Percentiles rank a stretch among this genome's conserved stretches.
Conservation (phyloP, 306 rosid species). For the Inga leiocalycina region DNA sequence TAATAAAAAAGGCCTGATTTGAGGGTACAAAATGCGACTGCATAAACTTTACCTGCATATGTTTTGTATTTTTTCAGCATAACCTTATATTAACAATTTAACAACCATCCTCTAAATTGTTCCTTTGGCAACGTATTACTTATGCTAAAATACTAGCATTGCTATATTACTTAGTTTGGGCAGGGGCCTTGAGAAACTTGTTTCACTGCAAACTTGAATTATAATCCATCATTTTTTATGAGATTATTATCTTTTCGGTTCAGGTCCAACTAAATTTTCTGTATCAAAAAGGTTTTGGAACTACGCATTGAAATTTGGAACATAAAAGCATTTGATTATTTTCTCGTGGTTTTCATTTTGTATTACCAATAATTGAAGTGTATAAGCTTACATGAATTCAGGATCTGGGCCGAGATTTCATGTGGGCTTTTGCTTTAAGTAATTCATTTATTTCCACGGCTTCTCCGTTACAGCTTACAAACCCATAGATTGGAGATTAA, state of each 20-base stretch:
- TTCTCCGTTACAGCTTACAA: too few relatives aligned
- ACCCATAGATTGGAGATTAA: too few relatives aligned
- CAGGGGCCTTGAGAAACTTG: not conserved
- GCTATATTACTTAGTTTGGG: not conserved
- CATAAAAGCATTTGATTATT: slow-evolving; percentile 42
- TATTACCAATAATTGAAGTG: not conserved
- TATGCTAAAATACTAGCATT: not conserved
- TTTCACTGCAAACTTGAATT: slow-evolving; percentile 22
- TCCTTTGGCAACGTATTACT: slow-evolving; percentile 18
- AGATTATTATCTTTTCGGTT: not conserved
- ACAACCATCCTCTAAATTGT: slow-evolving; percentile 3
- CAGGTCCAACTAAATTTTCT: slow-evolving; percentile 68
- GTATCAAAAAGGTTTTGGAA: slow-evolving; percentile 85
- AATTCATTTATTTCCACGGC: slow-evolving; percentile 39
- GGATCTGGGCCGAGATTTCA: slow-evolving; percentile 48
- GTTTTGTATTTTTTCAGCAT: slow-evolving; percentile 2
- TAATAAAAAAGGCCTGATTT: slow-evolving; percentile 18
- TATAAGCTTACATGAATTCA: slow-evolving; percentile 9
- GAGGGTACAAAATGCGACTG: slow-evolving; percentile 17
- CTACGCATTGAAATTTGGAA: slow-evolving; percentile 57
- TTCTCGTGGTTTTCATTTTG: not conserved
- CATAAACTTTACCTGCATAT: not conserved
- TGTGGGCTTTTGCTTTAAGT: slow-evolving; percentile 82
- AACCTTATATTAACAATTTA: not conserved
- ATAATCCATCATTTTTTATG: slow-evolving; percentile 3